These are phyloP conservation scores for Sclerotinia trifoliorum DNA, from an alignment of 2,329 filamentous ascomycete species.

Conservation along the genomic window DNA sequence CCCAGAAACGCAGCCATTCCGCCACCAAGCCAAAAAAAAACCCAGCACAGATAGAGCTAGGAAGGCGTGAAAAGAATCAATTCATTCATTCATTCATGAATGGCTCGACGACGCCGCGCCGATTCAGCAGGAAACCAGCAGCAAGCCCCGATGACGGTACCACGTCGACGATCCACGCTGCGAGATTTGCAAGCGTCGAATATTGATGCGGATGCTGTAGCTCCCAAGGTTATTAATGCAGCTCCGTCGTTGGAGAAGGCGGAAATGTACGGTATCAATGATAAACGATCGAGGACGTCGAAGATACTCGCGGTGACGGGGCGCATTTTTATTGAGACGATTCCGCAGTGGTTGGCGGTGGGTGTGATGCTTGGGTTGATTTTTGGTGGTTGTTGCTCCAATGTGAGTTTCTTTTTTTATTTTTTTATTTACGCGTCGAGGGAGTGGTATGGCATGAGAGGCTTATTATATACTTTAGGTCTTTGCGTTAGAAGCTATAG, in stretches of 20 bases:
- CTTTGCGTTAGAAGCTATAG: conserved; percentile 92
- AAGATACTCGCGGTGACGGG: conserved; percentile 52
- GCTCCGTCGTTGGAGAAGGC: conserved; percentile 54
- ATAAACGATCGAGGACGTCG: conserved; percentile 50
- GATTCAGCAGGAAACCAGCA: conserved; percentile 21
- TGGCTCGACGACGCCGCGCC: conserved; percentile 22
- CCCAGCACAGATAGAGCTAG: too few species aligned
- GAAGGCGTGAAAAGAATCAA: not conserved
- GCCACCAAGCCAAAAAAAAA: too few species aligned
- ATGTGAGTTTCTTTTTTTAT: conserved; percentile 56
- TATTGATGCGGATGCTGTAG: conserved; percentile 43
- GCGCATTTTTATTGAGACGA: conserved; percentile 55
- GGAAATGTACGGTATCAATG: conserved; percentile 54
- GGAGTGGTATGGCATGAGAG: conserved; percentile 20
- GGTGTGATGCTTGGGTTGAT: conserved; percentile 76
- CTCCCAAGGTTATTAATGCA: conserved; percentile 54
- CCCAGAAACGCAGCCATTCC: not conserved
- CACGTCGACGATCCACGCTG: conserved; percentile 48
- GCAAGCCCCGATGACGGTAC: conserved; percentile 35
- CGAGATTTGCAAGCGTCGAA: conserved; percentile 46
- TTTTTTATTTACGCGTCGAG: not conserved
- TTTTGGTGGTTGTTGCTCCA: conserved; percentile 93
- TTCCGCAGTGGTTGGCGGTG: conserved; percentile 62
- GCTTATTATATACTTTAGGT: conserved; percentile 56
- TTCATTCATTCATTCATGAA: conserved; percentile 6